Evolutionary conservation across 2,329 filamentous ascomycete species (phyloP).

Genomic region (Claviceps sp.): DNA sequence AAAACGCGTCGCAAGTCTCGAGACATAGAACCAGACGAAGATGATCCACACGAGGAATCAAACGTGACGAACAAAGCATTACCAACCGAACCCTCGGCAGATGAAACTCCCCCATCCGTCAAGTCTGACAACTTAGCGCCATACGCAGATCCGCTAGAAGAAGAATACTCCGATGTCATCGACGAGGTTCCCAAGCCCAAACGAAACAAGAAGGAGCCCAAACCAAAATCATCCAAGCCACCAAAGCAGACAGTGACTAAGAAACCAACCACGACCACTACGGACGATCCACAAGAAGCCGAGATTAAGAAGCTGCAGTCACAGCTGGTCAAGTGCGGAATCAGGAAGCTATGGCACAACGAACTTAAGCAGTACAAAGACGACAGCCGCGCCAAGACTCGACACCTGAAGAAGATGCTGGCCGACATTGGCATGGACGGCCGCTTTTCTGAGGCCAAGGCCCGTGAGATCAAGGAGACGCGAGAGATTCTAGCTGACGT

Average conservation of each 20-base stretch:
- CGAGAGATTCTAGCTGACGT: conserved; percentile 76
- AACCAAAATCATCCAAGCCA: conserved; percentile 16
- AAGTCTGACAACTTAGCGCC: conserved; percentile 11
- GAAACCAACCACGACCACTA: conserved; percentile 14
- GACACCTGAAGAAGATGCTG: conserved; percentile 67
- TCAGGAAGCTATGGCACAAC: conserved; percentile 81
- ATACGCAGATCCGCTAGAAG: conserved; percentile 8
- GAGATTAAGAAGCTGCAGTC: conserved; percentile 83
- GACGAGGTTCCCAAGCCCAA: conserved; percentile 55
- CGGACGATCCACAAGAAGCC: conserved; percentile 49
- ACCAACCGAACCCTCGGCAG: conserved; percentile 7
- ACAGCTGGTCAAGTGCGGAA: conserved; percentile 78
- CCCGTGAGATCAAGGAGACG: conserved; percentile 73
- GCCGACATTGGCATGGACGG: conserved; percentile 77
- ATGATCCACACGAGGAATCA: conserved; percentile 6
- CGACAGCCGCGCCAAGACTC: conserved; percentile 66
- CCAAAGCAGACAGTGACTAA: conserved; percentile 16
- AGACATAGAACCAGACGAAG: conserved; percentile 1
- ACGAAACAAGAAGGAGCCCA: conserved; percentile 36
- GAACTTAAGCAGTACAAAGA: conserved; percentile 65
- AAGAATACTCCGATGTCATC: conserved; percentile 42
- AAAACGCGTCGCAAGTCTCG: conserved; percentile 9
- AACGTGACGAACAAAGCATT: conserved; percentile 8
- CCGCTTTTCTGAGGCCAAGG: conserved; percentile 73
- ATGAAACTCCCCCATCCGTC: conserved; percentile 8